Percentiles rank a stretch among this genome's conserved stretches.
These are phyloP conservation scores for Crithidia acanthocephali DNA, from an alignment of 208 protist genomes.

Conservation along the genomic window DNA sequence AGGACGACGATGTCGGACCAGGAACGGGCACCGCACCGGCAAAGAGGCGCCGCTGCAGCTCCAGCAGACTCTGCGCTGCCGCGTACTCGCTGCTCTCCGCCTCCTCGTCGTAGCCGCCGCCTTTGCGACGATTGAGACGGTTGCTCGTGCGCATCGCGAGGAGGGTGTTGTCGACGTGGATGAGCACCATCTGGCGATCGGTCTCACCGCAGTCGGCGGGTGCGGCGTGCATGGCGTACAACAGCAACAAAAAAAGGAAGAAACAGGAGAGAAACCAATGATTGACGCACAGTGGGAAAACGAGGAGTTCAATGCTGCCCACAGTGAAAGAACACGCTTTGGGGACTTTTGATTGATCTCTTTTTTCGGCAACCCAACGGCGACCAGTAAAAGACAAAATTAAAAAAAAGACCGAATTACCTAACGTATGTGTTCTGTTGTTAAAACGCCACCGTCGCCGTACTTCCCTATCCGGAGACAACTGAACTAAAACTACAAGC, in stretches of 20 bases:
- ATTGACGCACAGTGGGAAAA: too few species aligned
- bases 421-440: too few species aligned
- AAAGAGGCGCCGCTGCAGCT: slow-evolving; percentile 33
- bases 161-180: slow-evolving; percentile 33
- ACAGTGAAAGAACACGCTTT: too few species aligned
- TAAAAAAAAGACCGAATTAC: too few species aligned
- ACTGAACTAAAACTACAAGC: too few species aligned
- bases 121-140: slow-evolving; percentile 14
- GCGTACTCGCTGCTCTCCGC: slow-evolving; percentile 14
- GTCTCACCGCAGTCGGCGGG: slow-evolving; percentile 23
- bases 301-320: too few species aligned
- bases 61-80: slow-evolving; percentile 6
- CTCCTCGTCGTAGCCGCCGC: slow-evolving; percentile 3
- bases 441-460: too few species aligned
- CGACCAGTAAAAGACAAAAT: too few species aligned
- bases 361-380: too few species aligned
- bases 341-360: too few species aligned
- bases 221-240: not conserved
- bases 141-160: slow-evolving; percentile 29
- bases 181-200: slow-evolving; percentile 36
- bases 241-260: slow-evolving; percentile 7
- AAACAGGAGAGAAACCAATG: not conserved
- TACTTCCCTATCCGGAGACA: too few species aligned
- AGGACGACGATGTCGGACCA: slow-evolving; percentile 7
- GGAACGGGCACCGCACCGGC: slow-evolving; percentile 28